phyloP scores from a whole-genome alignment of 805 yeast species.

The Kodamaea restingae region DNA sequence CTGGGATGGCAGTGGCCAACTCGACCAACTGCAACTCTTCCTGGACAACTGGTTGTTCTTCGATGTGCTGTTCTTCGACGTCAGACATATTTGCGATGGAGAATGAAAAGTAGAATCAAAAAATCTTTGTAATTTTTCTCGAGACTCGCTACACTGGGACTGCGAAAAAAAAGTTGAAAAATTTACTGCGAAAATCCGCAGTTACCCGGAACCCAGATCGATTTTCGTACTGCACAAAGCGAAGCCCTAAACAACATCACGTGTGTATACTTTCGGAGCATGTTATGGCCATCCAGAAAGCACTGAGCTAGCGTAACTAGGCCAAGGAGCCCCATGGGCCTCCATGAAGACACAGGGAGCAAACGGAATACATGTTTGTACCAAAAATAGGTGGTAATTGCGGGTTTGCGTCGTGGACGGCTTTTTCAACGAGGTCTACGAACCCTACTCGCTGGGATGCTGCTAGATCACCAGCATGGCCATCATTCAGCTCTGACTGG shows the following conservation, averaged over 20 bases:
- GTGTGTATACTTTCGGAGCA: background rate
- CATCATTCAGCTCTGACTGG: no score
- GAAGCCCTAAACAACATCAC: conserved; percentile 5
- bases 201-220: conserved; percentile 3
- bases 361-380: background rate
- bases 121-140: conserved; percentile 1
- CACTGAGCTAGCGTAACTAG: no score
- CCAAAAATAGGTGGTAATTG: background rate
- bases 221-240: background rate
- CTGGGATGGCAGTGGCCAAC: conserved; percentile 95
- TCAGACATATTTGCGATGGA: conserved; percentile 65
- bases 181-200: background rate
- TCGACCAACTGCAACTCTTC: conserved; percentile 79
- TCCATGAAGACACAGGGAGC: no score
- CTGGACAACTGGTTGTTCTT: conserved; percentile 68
- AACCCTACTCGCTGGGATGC: background rate
- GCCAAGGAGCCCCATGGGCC: no score
- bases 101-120: conserved; percentile 4
- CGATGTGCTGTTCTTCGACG: conserved; percentile 63
- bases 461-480: no score
- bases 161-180: conserved; percentile 2
- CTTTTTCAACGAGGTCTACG: background rate
- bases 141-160: background rate
- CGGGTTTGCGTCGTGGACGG: background rate
- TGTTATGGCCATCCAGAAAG: no score